Percentiles rank a stretch among this genome's conserved stretches.
Evolutionary conservation across 1,139 yeast genomes (phyloP).

Genomic region (Blastobotrys petasosporus): DNA sequence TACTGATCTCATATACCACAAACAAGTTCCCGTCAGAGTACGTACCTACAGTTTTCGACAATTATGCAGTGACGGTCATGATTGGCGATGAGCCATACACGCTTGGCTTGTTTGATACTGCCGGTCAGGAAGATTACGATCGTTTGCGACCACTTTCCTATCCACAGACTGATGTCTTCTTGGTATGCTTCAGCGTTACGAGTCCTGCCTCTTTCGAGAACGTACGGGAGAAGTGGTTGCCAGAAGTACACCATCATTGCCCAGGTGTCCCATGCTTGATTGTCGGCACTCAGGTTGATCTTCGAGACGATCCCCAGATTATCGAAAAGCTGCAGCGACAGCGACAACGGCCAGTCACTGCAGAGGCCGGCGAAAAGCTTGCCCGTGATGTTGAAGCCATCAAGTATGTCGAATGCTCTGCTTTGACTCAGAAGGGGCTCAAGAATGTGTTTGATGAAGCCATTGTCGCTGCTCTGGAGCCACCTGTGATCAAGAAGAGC

Average conservation of each 20-base stretch:
- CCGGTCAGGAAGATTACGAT: slow-evolving; percentile 98
- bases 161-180: slow-evolving; percentile 93
- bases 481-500: slow-evolving; percentile 78
- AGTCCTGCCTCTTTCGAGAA: slow-evolving; percentile 98
- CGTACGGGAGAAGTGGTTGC: slow-evolving; percentile 97
- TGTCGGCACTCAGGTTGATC: slow-evolving; percentile 93
- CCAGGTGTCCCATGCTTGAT: slow-evolving; percentile 96
- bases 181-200: slow-evolving; percentile 90
- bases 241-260: slow-evolving; percentile 96
- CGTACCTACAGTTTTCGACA: slow-evolving; percentile 92
- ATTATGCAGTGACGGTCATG: slow-evolving; percentile 97
- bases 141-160: slow-evolving; percentile 92
- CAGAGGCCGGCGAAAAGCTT: slow-evolving; percentile 84
- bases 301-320: slow-evolving; percentile 88
- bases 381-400: slow-evolving; percentile 94
- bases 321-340: slow-evolving; percentile 86
- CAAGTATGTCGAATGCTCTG: slow-evolving; percentile 94
- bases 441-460: slow-evolving; percentile 97
- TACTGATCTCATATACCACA: slow-evolving; percentile 84
- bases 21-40: slow-evolving; percentile 93
- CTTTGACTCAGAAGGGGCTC: slow-evolving; percentile 93
- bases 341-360: slow-evolving; percentile 77
- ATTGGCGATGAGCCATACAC: slow-evolving; percentile 98
- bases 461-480: slow-evolving; percentile 85
- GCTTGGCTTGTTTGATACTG: slow-evolving; percentile 92